These are phyloP conservation scores for Paecilomyces sp. DNA, from an alignment of 2,329 filamentous ascomycete species.

Conservation along the genomic window DNA sequence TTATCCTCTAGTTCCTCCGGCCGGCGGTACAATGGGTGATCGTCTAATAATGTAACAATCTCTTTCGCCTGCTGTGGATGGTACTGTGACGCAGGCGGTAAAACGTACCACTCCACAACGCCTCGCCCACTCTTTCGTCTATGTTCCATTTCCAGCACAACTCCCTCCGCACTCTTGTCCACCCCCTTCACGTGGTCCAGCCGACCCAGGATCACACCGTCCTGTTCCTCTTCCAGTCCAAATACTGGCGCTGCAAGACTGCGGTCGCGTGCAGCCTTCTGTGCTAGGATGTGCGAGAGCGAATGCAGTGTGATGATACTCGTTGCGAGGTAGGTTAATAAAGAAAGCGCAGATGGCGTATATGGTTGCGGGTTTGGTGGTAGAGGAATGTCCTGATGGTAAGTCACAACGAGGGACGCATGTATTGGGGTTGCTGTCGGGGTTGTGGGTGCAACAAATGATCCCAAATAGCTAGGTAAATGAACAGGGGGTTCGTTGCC, in stretches of 20 bases:
- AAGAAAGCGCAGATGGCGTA: conserved; percentile 61
- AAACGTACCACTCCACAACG: conserved; percentile 61
- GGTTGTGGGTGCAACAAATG: conserved; percentile 52
- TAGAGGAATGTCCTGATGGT: conserved; percentile 73
- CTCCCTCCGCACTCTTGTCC: conserved; percentile 42
- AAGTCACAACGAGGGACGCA: conserved; percentile 68
- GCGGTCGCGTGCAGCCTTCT: conserved; percentile 67
- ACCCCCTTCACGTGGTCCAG: conserved; percentile 22
- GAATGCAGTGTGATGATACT: conserved; percentile 69
- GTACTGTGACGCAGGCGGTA: conserved; percentile 42
- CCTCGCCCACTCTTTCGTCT: conserved; percentile 73
- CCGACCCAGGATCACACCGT: conserved; percentile 70
- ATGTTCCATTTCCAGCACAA: conserved; percentile 81
- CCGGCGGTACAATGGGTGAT: conserved; percentile 63
- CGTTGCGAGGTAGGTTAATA: conserved; percentile 81
- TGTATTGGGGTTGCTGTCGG: conserved; percentile 22
- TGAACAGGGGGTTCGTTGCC: conserved; percentile 44
- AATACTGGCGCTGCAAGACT: conserved; percentile 70
- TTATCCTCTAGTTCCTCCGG: conserved; percentile 34
- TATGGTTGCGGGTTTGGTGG: conserved; percentile 29
- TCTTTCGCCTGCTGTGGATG: conserved; percentile 43
- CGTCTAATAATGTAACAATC: conserved; percentile 58
- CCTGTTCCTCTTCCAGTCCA: conserved; percentile 67
- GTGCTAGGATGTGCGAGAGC: conserved; percentile 65
- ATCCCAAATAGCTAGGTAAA: conserved; percentile 63